phyloP scores from a whole-genome alignment of 768 basidiomycete genomes.

The Leucosporidium scottii region DNA sequence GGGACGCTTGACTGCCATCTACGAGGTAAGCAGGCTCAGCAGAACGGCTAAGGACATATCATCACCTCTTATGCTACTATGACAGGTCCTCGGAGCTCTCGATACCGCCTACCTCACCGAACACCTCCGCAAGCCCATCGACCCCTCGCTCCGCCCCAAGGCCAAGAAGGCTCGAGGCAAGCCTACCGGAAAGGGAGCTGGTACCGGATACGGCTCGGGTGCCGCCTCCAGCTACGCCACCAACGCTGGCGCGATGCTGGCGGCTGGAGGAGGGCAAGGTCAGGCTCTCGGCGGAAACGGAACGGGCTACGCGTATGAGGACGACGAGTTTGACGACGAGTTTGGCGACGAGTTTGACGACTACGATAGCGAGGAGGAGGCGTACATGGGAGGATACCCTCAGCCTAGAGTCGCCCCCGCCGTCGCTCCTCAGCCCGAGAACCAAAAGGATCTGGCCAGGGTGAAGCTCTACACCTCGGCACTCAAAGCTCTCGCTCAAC shows the following conservation, averaged over 20 bases:
- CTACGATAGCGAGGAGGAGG: neutral
- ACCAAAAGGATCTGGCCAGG: slow-evolving; percentile 1
- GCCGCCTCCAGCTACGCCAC: neutral
- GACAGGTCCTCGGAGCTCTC: slow-evolving; percentile 16
- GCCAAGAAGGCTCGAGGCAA: neutral
- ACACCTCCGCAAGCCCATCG: slow-evolving; percentile 1
- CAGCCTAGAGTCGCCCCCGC: neutral
- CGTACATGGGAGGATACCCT: neutral
- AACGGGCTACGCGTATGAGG: neutral
- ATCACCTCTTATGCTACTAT: neutral
- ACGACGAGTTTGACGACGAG: neutral
- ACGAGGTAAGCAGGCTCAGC: no score
- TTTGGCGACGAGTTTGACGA: neutral
- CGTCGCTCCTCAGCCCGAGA: no score
- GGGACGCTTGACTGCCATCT: no score
- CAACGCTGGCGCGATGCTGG: neutral
- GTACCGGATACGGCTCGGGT: slow-evolving; percentile 6
- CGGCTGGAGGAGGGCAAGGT: no score
- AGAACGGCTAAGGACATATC: no score
- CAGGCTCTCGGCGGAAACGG: neutral
- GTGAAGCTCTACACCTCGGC: neutral
- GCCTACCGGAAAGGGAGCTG: slow-evolving; percentile 6
- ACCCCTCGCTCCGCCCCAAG: neutral
- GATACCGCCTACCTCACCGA: slow-evolving; percentile 11
- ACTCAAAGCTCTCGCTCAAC: neutral